Evolutionary conservation across 441 rosid genomes (phyloP).

Genomic region (Erodium chrysanthum): DNA sequence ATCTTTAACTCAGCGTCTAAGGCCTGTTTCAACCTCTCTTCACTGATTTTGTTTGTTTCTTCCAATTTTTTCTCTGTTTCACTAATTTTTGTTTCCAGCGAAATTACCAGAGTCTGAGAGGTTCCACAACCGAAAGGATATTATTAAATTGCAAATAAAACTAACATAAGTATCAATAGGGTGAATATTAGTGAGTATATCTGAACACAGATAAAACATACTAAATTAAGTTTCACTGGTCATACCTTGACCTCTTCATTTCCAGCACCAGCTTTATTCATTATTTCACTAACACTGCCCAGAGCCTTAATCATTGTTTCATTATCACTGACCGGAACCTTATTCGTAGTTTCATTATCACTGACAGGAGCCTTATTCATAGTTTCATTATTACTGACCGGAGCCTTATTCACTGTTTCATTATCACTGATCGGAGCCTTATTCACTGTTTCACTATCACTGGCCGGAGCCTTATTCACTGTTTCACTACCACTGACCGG

Average conservation of each 20-base stretch:
- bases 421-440: conserved; percentile 18
- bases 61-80: conserved; percentile 32
- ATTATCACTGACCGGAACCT: no score
- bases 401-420: conserved; percentile 4
- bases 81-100: neutral
- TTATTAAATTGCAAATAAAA: conserved; percentile 10
- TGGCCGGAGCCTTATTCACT: no score
- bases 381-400: conserved; percentile 30
- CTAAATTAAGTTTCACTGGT: conserved; percentile 10
- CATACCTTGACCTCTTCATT: conserved; percentile 76
- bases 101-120: conserved; percentile 35
- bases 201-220: neutral
- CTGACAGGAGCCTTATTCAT: neutral
- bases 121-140: conserved; percentile 14
- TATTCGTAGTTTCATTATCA: no score
- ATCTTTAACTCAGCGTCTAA: conserved; percentile 68
- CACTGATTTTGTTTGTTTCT: conserved; percentile 67
- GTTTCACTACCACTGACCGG: neutral
- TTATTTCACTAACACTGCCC: conserved; percentile 20
- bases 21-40: conserved; percentile 67
- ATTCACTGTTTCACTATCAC: no score
- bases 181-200: neutral
- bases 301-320: neutral
- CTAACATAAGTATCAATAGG: neutral
- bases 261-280: conserved; percentile 57